phyloP scores from a whole-genome alignment of 768 basidiomycete species.

The Inosperma sp. region DNA sequence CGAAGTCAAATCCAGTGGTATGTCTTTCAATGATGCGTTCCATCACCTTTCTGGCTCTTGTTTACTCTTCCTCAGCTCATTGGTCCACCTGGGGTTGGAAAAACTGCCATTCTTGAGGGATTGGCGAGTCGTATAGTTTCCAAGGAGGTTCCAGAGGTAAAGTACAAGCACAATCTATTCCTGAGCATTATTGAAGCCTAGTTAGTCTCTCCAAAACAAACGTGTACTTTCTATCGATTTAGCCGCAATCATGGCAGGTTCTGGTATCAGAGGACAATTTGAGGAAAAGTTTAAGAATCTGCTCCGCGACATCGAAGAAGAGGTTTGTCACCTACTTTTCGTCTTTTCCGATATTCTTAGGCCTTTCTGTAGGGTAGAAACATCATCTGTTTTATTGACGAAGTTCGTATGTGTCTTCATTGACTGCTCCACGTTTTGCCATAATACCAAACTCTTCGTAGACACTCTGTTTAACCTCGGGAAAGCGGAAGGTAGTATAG shows the following conservation, averaged over 20 bases:
- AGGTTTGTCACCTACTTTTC: slow-evolving; percentile 18
- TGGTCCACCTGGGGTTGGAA: slow-evolving; percentile 86
- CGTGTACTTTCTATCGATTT: slow-evolving; percentile 86
- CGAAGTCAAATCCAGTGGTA: slow-evolving; percentile 90
- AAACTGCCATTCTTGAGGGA: slow-evolving; percentile 90
- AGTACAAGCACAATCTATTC: not conserved
- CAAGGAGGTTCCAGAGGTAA: slow-evolving; percentile 86
- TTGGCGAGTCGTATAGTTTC: slow-evolving; percentile 82
- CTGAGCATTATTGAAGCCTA: not conserved
- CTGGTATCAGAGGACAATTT: slow-evolving; percentile 88
- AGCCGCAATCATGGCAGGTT: slow-evolving; percentile 79
- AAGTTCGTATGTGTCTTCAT: slow-evolving; percentile 67
- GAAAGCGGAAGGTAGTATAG: slow-evolving; percentile 87
- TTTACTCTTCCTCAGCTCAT: slow-evolving; percentile 47
- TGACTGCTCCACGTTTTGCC: not conserved
- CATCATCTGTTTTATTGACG: slow-evolving; percentile 91
- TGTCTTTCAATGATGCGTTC: slow-evolving; percentile 18
- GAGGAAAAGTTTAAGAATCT: slow-evolving; percentile 92
- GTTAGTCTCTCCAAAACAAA: slow-evolving; percentile 78
- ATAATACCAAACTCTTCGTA: slow-evolving; percentile 20
- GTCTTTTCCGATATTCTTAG: slow-evolving; percentile 8
- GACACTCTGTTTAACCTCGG: slow-evolving; percentile 84
- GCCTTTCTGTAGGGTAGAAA: slow-evolving; percentile 48
- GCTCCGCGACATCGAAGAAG: slow-evolving; percentile 85
- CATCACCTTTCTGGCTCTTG: not conserved